Evolutionary conservation across 345 rosid species (phyloP).

Genomic region (Mangifera indica): DNA sequence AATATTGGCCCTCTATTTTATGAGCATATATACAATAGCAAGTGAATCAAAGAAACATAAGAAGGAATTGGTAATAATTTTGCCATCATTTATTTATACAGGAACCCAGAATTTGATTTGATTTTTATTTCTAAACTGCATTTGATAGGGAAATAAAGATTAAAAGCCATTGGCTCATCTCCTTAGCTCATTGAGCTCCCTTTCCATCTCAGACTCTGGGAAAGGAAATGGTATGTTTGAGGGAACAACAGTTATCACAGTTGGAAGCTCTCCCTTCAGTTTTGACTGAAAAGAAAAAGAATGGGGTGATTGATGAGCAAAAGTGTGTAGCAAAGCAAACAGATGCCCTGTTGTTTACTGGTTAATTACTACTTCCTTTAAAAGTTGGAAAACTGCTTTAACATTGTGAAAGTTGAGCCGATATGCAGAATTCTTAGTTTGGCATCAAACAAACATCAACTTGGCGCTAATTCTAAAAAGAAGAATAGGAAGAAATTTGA

Average conservation of each 20-base stretch:
- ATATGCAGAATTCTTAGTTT: too few species aligned
- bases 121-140: too few species aligned
- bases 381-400: neutral
- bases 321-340: neutral
- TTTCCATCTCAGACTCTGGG: conserved; percentile 28
- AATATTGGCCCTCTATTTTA: too few species aligned
- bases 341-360: too few species aligned
- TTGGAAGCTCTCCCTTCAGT: conserved; percentile 35
- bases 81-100: too few species aligned
- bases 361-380: neutral
- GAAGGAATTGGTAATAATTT: too few species aligned
- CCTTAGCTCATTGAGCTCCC: conserved; percentile 31
- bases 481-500: too few species aligned
- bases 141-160: too few species aligned
- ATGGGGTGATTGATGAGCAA: neutral
- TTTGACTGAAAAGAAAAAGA: neutral
- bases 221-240: conserved; percentile 18
- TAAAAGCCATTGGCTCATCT: conserved; percentile 13
- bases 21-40: too few species aligned
- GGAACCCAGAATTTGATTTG: too few species aligned
- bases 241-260: conserved; percentile 12
- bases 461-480: neutral
- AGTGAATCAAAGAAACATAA: too few species aligned
- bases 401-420: too few species aligned
- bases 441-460: neutral